Base-by-base conservation (phyloP, 331 rosid genomes). In the Pyracantha coccinea region DNA sequence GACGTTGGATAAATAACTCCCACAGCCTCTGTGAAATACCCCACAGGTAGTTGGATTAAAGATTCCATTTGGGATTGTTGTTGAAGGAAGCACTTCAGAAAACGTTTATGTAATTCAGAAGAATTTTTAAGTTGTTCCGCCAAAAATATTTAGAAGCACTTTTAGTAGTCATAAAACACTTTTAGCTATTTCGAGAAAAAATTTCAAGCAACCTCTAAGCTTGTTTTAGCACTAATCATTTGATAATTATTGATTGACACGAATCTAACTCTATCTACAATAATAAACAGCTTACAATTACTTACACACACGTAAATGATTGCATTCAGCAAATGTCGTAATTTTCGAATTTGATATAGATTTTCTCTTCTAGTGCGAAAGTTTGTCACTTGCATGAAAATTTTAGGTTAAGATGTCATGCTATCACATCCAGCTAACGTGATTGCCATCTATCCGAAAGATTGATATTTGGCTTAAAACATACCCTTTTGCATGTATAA, bases 261-360 rank as follows among this genome's bases (percentile, higher is more conserved):
- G 0, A 60, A 25, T 6, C 10, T 60, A 2, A 57, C 7, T 0
- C 0, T 6, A 53, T 53, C 20, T 19, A 53, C 24, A 57, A 24
- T 21, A 21, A 57, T 57, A 6, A 57, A 21, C 2, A n/a, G 6
- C 17, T 21, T 29, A 21, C 16, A 57, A 2, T 58, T 58, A 23
- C 25, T 21, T 0, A 21, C 1, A 23, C 4, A 4, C 2, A 1
- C 8, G 8, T 54, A 25, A 54, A 50, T 6, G 8, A 5, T 1
- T 11, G 15, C 15, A 11, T 41, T 41, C 15, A 41, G 4, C 15
- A 41, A 41, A 41, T 0, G 0, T 41, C 0, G 20, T 50, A 20
- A 50, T 50, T 4, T 50, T 5, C 15, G 15, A 50, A 50, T 16
- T 50, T 16, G n/a, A 50, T 50, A 4, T 50, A 14, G 8, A 16